Base-by-base conservation (phyloP, 2,329 filamentous ascomycete species). In the Cladosporium austrohemisphaericum region DNA sequence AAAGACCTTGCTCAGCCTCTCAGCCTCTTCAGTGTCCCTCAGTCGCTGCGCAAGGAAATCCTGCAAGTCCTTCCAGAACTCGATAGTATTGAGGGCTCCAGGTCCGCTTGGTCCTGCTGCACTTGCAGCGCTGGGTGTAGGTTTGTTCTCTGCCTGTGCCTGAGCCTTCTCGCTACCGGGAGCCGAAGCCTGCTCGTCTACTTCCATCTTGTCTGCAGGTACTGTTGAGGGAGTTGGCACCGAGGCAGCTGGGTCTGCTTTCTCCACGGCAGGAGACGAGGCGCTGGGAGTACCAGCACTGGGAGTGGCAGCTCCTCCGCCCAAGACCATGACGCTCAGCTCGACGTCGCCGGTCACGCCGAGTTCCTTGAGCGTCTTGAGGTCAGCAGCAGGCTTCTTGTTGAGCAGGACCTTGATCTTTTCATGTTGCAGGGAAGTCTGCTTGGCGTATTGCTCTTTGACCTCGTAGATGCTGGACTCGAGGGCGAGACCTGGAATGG, bases 311-410 rank as follows among this genome's bases (percentile, higher is more conserved):
- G 53, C 58, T 4, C 52, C 53, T 2, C 76, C 80, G 11, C 88
- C 90, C 65, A 95, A 81, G 16, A 96, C 77, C 90, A 97, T 97
- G 49, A 96, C 79, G 1, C 82, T 82, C 55, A 97, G 84, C 66
- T 95, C 90, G 0, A 92, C 74, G 71, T 61, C 14, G 59, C 75
- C 22, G 71, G 75, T 36, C 3, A 78, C 75, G 0, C 75, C 76
- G 2, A 65, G 45, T 6, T 65, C 62, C 25, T 61, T 59, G 7
- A 63, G 50, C 4, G 63, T 65, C 49, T 65, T 64, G 19, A 66
- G 58, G 33, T 65, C 68, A 11, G 58, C 65, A 0, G 89, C 80
- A 0, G 92, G 92, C 69, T 95, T 95, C 74, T 93, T 94, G 68
- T 87, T 87, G 64, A 85, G 80, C 54, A 98, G 72, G 8, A 98